Evolutionary conservation across 352 stramenopile genomes (phyloP), one percentile per base, ranked within the genome.

Genomic region (Phytopythium sindhum): DNA sequence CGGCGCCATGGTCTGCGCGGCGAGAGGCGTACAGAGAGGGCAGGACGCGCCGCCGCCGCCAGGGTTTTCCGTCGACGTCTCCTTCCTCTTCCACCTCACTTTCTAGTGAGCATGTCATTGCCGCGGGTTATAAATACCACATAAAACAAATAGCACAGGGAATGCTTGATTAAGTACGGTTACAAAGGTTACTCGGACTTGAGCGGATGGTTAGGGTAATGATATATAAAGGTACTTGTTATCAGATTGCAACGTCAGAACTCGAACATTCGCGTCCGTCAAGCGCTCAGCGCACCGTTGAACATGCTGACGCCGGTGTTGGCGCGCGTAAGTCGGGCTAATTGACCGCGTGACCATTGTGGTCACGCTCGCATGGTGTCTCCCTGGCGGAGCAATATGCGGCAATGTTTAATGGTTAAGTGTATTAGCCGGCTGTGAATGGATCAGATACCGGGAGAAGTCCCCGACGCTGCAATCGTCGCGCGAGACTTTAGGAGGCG

Each of bases 1-100:
- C n/a, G 53, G 33, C 2, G 53, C 53, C 53, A 59, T 59, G 53
- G 11, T 48, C 26, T 35, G 26, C 26, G 48, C 48, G 26, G 48
- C 11, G 26, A 2, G 26, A 17, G 26, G 48, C 26, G 24, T 21
- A 8, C 14, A n/a, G 24, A 31, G 26, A 23, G 26, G 1, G 47
- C 23, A 21, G 0, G 14, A 24, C 12, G 23, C 47, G 47, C 23
- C 47, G 47, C 47, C 19, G 41, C 17, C 41, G 14, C 12, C 9
- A 2, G 24, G 41, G 21, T 48, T 4, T 17, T 11, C 2, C 39
- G 39, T 2, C 39, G 7, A 7, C 39, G 19, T 19, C 39, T n/a
- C 15, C 41, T 48, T 48, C 15, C 19, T 23, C 41, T 8, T 21
- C 41, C 19, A 7, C 39, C 19, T 4, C 4, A 1, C 19, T 23